Evolutionary conservation across 768 basidiomycete species (phyloP), one percentile per base, ranked within the genome.

Genomic region (Scleroderma bovista): DNA sequence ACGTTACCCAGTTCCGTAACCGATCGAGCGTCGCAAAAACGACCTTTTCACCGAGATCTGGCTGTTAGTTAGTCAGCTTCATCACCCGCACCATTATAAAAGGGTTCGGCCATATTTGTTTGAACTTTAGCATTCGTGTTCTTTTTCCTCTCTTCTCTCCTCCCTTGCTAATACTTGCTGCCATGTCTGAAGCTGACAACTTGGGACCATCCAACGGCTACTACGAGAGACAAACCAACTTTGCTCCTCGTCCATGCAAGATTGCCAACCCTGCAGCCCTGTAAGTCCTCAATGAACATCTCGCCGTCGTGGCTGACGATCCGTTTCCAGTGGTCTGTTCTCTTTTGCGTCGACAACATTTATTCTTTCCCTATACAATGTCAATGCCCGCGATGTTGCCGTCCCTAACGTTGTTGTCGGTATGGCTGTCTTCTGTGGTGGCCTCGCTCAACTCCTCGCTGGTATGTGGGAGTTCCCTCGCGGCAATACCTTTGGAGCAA

Each of bases 391-490:
- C n/a, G 60, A 68, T 20, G 72, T 90, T 54, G 53, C 59, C 16
- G 58, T 61, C 6, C 81, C 87, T 36, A 90, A 92, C 51, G 78
- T 82, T 24, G 80, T 91, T 43, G 76, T 92, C 44, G 93, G 90
- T 45, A 91, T 94, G 90, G 89, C 90, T 22, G 61, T 89, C 56
- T 87, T 83, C 67, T 80, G 80, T 53, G 93, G 92, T 55, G 93
- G 93, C 52, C 81, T 93, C 29, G 84, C 76, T 12, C 93, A 94
- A 63, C 73, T 94, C 41, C 70, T 93, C 34, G 92, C 91, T 26
- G 93, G 93, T 37, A 90, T 93, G 85, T 92, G 89, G 89, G 84
- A 84, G 66, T 85, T 84, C 69, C 78, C 81, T 15, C 68, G 76
- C 29, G 83, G 83, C 1, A 88, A 90, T 55, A 71, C 69, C 0